Conservation (phyloP, 1,139 yeast genomes). For the Hansenula lynferdii region DNA sequence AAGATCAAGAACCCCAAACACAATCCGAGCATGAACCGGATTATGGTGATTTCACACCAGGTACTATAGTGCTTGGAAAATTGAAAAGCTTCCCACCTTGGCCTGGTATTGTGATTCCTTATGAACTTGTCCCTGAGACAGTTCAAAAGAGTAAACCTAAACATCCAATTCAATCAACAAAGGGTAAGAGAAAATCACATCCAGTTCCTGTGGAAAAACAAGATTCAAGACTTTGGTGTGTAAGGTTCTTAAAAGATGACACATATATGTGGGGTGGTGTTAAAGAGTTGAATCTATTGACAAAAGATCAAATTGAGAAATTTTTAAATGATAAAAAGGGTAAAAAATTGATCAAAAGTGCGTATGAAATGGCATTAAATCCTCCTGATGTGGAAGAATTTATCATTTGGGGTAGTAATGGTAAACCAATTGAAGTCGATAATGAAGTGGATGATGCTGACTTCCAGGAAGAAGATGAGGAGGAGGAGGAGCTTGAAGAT, state of each 20-base stretch:
- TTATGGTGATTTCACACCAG: constrained; percentile 23
- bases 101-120: constrained; percentile 77
- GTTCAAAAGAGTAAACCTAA: constrained; percentile 47
- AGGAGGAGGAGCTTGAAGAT: too few species aligned
- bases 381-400: constrained; percentile 24
- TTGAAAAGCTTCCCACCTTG: constrained; percentile 78
- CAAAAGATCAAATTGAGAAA: constrained; percentile 25
- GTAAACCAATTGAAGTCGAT: constrained; percentile 21
- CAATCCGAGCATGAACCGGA: too few species aligned
- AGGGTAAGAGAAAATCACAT: constrained; percentile 10
- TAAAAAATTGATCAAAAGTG: constrained; percentile 23
- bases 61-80: constrained; percentile 56
- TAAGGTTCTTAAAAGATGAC: constrained; percentile 61
- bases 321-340: constrained; percentile 26
- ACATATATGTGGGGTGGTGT: constrained; percentile 58
- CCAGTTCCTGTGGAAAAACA: constrained; percentile 21
- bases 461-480: constrained; percentile 17
- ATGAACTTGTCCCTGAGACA: constrained; percentile 48
- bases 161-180: constrained; percentile 16
- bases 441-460: constrained; percentile 21
- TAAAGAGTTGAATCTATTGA: constrained; percentile 36
- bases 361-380: constrained; percentile 25
- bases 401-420: constrained; percentile 24
- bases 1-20: not conserved
- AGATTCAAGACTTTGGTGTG: constrained; percentile 30